phyloP scores from a whole-genome alignment of 495 filamentous ascomycete species.

The Lophiotrema nucula region DNA sequence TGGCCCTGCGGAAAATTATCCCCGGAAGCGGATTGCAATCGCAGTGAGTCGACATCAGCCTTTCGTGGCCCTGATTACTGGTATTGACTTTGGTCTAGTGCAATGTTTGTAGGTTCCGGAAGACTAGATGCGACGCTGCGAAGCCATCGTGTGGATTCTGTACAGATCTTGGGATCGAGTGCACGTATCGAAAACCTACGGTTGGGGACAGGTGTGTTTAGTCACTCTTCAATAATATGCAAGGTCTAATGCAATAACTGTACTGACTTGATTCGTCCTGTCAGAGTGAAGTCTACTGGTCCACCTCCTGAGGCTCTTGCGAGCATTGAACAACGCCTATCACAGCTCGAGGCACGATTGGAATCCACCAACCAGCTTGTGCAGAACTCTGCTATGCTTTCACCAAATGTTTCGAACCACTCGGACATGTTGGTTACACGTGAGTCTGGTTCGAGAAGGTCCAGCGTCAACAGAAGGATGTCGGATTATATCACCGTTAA shows the following conservation, averaged over 20 bases:
- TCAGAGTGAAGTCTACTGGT: conserved; percentile 10
- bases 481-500: neutral
- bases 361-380: conserved; percentile 14
- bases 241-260: neutral
- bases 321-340: conserved; percentile 15
- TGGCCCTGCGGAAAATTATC: conserved; percentile 17
- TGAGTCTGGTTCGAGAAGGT: conserved; percentile 9
- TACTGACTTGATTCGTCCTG: neutral
- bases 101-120: conserved; percentile 74
- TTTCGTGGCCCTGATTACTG: neutral
- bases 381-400: conserved; percentile 7
- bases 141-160: conserved; percentile 77
- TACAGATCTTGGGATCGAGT: conserved; percentile 70
- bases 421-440: conserved; percentile 1
- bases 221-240: neutral
- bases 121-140: conserved; percentile 73
- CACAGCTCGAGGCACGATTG: conserved; percentile 18
- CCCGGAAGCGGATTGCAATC: conserved; percentile 25
- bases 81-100: conserved; percentile 50
- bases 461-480: conserved; percentile 6
- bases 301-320: conserved; percentile 5
- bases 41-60: conserved; percentile 8
- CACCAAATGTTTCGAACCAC: conserved; percentile 3
- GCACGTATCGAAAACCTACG: conserved; percentile 68
- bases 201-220: conserved; percentile 21